These are phyloP conservation scores for Komagataella pseudopastoris DNA, from an alignment of 805 yeast species.

Conservation along the genomic window DNA sequence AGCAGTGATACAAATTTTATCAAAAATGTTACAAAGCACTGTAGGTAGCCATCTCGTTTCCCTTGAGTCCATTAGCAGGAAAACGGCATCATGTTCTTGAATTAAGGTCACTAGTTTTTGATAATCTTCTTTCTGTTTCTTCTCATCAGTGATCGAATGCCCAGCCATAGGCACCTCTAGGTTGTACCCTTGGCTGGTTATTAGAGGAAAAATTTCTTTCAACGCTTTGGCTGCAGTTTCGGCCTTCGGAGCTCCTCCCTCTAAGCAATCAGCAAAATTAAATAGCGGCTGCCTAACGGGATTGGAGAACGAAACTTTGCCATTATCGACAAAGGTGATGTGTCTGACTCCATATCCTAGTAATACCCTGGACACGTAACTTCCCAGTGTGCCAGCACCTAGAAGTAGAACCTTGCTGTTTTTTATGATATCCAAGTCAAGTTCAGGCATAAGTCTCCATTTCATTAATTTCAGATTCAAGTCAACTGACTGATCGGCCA, in stretches of 20 bases:
- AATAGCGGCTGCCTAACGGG: conserved; percentile 93
- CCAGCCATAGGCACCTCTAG: conserved; percentile 95
- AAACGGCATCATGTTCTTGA: conserved; percentile 60
- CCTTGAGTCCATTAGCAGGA: conserved; percentile 82
- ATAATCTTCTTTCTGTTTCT: conserved; percentile 34
- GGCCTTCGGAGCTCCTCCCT: conserved; percentile 72
- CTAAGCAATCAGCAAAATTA: conserved; percentile 65
- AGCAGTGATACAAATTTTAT: conserved; percentile 75
- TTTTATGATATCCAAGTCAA: conserved; percentile 56
- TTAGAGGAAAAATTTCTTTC: conserved; percentile 67
- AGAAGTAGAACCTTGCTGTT: conserved; percentile 54
- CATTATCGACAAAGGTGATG: conserved; percentile 83
- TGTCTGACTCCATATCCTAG: conserved; percentile 91
- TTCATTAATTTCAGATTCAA: conserved; percentile 86
- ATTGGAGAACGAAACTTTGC: conserved; percentile 79
- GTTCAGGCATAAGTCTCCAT: conserved; percentile 84
- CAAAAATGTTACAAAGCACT: conserved; percentile 49
- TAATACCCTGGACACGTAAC: conserved; percentile 75
- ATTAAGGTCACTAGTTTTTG: conserved; percentile 39
- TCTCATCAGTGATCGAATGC: conserved; percentile 58
- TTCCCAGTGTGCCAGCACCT: conserved; percentile 97
- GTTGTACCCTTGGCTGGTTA: conserved; percentile 43
- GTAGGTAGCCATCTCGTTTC: conserved; percentile 98
- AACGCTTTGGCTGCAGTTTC: conserved; percentile 61
- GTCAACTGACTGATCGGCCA: conserved; percentile 89